Evolutionary conservation across 768 basidiomycete genomes (phyloP).

Genomic region (Lenzites betulinus): DNA sequence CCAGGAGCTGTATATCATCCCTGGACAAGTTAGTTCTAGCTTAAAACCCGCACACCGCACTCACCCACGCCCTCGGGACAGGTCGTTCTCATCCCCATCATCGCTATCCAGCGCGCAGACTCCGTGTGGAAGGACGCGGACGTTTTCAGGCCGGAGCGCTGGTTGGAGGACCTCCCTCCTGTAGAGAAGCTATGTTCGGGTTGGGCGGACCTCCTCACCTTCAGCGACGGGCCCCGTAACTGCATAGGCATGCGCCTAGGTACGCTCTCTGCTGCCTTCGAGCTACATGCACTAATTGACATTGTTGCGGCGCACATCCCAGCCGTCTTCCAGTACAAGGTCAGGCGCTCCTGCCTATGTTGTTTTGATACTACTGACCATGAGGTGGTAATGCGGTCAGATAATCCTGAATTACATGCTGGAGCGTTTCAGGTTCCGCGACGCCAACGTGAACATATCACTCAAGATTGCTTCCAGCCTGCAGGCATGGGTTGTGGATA

Average conservation of each 20-base stretch:
- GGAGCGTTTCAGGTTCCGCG: constrained; percentile 9
- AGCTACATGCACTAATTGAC: not conserved
- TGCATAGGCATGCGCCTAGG: constrained; percentile 29
- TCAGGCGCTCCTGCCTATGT: not conserved
- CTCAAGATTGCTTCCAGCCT: constrained; percentile 17
- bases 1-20: constrained; percentile 7
- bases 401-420: constrained; percentile 3
- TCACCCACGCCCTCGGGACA: too few relatives aligned
- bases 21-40: too few relatives aligned
- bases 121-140: constrained; percentile 29
- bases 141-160: constrained; percentile 31
- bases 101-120: constrained; percentile 15
- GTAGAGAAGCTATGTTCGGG: constrained; percentile 11
- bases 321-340: constrained; percentile 16
- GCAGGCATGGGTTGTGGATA: constrained; percentile 12
- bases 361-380: not conserved
- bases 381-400: not conserved
- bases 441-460: constrained; percentile 1
- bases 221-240: constrained; percentile 30
- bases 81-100: constrained; percentile 12
- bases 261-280: not conserved
- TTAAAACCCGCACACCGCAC: too few relatives aligned
- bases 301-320: not conserved
- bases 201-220: constrained; percentile 25
- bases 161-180: constrained; percentile 23